Evolutionary conservation across 768 basidiomycete species (phyloP).

Genomic region (Galerina sulciceps): DNA sequence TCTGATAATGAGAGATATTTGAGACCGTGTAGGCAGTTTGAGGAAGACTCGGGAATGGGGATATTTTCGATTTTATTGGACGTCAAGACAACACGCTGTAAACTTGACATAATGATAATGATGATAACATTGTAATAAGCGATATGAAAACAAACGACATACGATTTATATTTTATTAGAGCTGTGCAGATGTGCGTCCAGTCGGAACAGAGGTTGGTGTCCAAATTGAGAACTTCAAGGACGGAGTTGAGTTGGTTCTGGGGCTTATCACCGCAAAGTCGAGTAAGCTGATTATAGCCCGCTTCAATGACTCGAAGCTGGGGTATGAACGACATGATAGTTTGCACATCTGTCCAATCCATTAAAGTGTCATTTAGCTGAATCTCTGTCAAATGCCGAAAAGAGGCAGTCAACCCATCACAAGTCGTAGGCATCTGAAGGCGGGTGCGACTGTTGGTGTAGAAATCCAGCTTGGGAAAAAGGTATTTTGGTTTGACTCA

Average conservation of each 20-base stretch:
- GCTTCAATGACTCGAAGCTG: conserved; percentile 61
- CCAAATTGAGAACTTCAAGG: conserved; percentile 67
- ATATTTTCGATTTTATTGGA: conserved; percentile 62
- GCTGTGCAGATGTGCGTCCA: conserved; percentile 58
- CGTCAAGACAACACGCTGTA: conserved; percentile 69
- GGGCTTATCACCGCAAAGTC: conserved; percentile 31
- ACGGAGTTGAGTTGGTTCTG: conserved; percentile 22
- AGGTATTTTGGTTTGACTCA: conserved; percentile 40
- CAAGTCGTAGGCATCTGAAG: conserved; percentile 45
- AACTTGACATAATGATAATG: conserved; percentile 42
- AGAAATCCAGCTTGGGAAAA: conserved; percentile 20
- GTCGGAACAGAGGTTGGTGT: conserved; percentile 62
- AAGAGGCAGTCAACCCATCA: conserved; percentile 41
- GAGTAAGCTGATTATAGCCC: conserved; percentile 66
- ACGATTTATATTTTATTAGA: conserved; percentile 51
- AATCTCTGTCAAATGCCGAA: conserved; percentile 60
- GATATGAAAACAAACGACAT: conserved; percentile 26
- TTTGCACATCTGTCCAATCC: conserved; percentile 69
- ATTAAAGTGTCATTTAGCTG: conserved; percentile 77
- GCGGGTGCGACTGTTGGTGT: conserved; percentile 64
- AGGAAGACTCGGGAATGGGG: conserved; percentile 36
- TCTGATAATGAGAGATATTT: conserved; percentile 66
- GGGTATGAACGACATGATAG: conserved; percentile 56
- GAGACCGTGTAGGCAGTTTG: conserved; percentile 37
- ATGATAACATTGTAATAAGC: conserved; percentile 18